Evolutionary conservation across 805 yeast species (phyloP).

Genomic region (Ogataea saltuana): DNA sequence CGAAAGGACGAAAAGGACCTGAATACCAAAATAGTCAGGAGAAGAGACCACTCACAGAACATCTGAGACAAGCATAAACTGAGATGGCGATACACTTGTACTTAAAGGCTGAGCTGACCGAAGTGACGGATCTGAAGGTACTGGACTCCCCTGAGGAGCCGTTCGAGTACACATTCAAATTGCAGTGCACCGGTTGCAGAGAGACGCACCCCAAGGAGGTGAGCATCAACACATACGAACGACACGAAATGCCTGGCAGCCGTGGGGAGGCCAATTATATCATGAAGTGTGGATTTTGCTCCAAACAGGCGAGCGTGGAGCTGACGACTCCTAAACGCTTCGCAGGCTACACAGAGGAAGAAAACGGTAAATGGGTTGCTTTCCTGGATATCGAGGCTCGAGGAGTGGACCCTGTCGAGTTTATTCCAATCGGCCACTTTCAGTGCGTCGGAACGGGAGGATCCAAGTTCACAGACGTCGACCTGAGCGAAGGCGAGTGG

Average conservation of each 20-base stretch:
- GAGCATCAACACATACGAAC: conserved; percentile 64
- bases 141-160: conserved; percentile 60
- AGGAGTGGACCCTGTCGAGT: conserved; percentile 73
- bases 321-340: conserved; percentile 28
- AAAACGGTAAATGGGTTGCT: conserved; percentile 42
- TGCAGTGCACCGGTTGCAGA: conserved; percentile 78
- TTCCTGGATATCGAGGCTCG: conserved; percentile 79
- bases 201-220: conserved; percentile 73
- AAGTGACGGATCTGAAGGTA: conserved; percentile 45
- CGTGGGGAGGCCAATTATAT: conserved; percentile 84
- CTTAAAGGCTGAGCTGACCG: conserved; percentile 39
- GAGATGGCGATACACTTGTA: conserved; percentile 34
- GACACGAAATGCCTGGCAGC: conserved; percentile 64
- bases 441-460: conserved; percentile 48
- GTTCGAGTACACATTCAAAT: conserved; percentile 71
- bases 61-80: no score
- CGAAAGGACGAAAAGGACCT: conserved; percentile 4
- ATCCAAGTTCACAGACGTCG: conserved; percentile 62
- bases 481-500: conserved; percentile 82
- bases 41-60: no score
- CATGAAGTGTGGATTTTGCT: conserved; percentile 44
- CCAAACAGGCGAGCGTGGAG: conserved; percentile 26
- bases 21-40: no score
- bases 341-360: conserved; percentile 40
- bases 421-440: conserved; percentile 65